Evolutionary conservation across 1,284 basidiomycete genomes (phyloP), one percentile per base, ranked within the genome.

Genomic region (Inonotus obliquus): DNA sequence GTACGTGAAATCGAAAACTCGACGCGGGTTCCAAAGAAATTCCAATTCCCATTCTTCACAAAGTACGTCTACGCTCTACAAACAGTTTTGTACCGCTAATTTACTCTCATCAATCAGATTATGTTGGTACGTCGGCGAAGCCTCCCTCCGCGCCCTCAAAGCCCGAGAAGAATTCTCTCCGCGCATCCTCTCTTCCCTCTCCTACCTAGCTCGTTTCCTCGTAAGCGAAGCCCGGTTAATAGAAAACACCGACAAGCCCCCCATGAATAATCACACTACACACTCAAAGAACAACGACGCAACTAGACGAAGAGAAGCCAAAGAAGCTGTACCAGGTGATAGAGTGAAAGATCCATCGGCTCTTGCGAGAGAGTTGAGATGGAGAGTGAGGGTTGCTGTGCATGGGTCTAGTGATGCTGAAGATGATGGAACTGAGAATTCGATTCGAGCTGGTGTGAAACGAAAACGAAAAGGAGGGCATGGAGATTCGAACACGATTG

Each of bases 11-110:
- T 99, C 68, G 96, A 99, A 74, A 91, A 92, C 64, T 81, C 85
- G 2, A 98, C 96, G 1, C 89, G 91, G 62, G 96, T 98, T 0
- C 95, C 96, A 0, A 93, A 92, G 73, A 95, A 95, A 71, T 98
- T 98, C 73, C 82, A 94, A 45, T 99, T 96, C 69, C 96, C 96
- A 0, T 79, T 86, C 70, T 94, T 96, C 69, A 79, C 86, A 60
- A 89, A 83, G 92, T 93, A 70, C 55, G 81, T 75, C 25, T 6
- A 54, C 32, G 27, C 13, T 5, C 37, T 5, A 21, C 3, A 19
- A 48, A 13, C 45, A 2, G 11, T 48, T 21, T 19, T 3, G 11
- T 17, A 23, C 23, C 9, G 2, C 19, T 38, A 37, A 54, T 25
- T 45, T 53, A 19, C 69, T 59, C 80, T 75, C 27, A 19, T 14